Base-by-base conservation (phyloP, 176 grass and related monocot species). In the Saccharum officinarum region DNA sequence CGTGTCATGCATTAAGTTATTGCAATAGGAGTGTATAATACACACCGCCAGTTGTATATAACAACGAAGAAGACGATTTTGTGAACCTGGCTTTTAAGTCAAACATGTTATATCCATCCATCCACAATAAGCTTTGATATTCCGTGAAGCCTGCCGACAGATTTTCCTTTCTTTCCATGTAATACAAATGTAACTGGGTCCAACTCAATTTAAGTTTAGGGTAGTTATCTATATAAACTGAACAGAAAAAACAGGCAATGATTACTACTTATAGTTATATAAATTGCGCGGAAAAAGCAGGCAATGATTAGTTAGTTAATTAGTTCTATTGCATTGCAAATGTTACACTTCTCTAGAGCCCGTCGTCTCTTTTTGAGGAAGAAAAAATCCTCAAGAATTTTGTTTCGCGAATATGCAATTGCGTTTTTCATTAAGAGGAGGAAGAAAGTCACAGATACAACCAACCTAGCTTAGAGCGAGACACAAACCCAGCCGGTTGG, bases 81-180 rank as follows among this genome's bases (percentile, higher is more conserved):
- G 1, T 47, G 10, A 18, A 18, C 7, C 2, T 34, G 1, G 2
- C 41, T 76, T 55, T 54, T 57, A 3, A 16, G 49, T n/a, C 41
- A 80, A 45, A n/a, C 16, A 67, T 49, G 15, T 3, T 15, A 73
- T 73, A 18, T 64, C 25, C 25, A 6, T 30, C 1, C 12, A 30
- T 63, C 37, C 37, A 38, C 4, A 15, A 72, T 25, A 18, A 18
- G 50, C 42, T 49, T 49, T 30, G 57, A 8, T 20, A 25, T 55
- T 73, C 54, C 80, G 33, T 33, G 25, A 52, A 15, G 3, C 69
- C 37, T 71, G 69, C 83, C 74, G 83, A 78, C 65, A 78, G 65
- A 75, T 75, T 17, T 23, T 44, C 14, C 6, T 20, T n/a, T 50
- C 40, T 10, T 46, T 14, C 10, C 28, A 74, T 28, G 39, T 37